Evolutionary conservation across 805 yeast genomes (phyloP).

Genomic region (Hanseniaspora mollemarum): DNA sequence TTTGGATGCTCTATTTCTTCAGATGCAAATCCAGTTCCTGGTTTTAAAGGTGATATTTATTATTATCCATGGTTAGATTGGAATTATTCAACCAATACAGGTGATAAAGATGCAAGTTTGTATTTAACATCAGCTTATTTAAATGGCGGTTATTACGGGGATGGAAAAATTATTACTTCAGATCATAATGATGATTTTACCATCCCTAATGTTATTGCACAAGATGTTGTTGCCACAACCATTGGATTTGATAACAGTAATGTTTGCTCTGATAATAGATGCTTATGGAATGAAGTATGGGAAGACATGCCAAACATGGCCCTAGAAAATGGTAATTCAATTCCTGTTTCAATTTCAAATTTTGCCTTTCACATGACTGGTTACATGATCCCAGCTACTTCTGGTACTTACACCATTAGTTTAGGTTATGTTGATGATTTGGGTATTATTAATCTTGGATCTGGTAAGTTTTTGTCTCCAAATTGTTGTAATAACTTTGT

Average conservation of each 20-base stretch:
- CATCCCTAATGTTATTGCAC: not conserved
- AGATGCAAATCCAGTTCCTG: slow-evolving; percentile 11
- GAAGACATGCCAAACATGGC: not conserved
- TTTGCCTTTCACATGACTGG: slow-evolving; percentile 10
- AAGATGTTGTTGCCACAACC: slow-evolving; percentile 1
- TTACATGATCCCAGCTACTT: not conserved
- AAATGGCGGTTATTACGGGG: slow-evolving; percentile 6
- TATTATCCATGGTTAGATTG: slow-evolving; percentile 5
- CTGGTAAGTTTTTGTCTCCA: not conserved
- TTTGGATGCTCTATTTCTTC: slow-evolving; percentile 19
- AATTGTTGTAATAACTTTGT: not conserved
- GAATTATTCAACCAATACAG: not conserved
- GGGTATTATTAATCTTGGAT: slow-evolving; percentile 4
- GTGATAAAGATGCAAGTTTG: not conserved
- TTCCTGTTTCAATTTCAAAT: not conserved
- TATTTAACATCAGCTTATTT: not conserved
- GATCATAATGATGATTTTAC: too few species aligned
- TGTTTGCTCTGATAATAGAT: not conserved
- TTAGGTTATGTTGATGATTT: slow-evolving; percentile 9
- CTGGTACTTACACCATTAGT: slow-evolving; percentile 1
- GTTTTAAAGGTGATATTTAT: slow-evolving; percentile 6
- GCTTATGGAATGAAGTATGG: not conserved
- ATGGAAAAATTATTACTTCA: not conserved
- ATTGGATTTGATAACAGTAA: not conserved
- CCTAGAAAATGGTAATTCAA: not conserved